Evolutionary conservation across 2,329 filamentous ascomycete species (phyloP).

Genomic region (Thelonectria blattea): DNA sequence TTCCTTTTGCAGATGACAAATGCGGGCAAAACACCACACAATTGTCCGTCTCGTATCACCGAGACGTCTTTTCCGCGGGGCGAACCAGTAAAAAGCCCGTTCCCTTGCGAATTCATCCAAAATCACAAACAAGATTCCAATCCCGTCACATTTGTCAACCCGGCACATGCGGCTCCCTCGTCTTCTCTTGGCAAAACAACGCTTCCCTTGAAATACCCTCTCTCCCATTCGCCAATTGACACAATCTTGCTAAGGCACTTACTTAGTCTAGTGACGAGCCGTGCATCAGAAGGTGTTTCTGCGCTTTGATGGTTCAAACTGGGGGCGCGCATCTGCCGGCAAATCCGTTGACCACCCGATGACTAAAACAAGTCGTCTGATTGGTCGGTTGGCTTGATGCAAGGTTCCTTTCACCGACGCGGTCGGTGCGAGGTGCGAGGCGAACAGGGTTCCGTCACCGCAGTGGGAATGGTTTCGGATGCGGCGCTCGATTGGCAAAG

Average conservation of each 20-base stretch:
- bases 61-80: neutral
- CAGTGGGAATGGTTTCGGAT: neutral
- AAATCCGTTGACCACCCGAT: conserved; percentile 34
- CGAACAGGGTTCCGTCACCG: neutral
- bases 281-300: neutral
- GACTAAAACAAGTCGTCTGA: conserved; percentile 42
- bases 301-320: conserved; percentile 4
- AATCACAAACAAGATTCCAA: too few species aligned
- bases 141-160: neutral
- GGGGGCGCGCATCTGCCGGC: neutral
- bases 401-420: conserved; percentile 6
- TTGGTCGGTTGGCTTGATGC: conserved; percentile 31
- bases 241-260: neutral
- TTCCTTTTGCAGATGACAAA: neutral
- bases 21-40: neutral
- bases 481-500: neutral
- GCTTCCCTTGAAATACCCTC: neutral
- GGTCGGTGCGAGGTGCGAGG: neutral
- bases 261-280: neutral
- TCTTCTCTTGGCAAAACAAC: neutral
- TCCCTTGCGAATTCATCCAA: neutral
- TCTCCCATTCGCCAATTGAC: conserved; percentile 3
- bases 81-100: neutral
- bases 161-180: neutral
- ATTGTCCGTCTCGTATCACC: neutral